These are phyloP conservation scores for Xylaria sp. DNA, from an alignment of 2,329 filamentous ascomycete genomes.

Conservation along the genomic window DNA sequence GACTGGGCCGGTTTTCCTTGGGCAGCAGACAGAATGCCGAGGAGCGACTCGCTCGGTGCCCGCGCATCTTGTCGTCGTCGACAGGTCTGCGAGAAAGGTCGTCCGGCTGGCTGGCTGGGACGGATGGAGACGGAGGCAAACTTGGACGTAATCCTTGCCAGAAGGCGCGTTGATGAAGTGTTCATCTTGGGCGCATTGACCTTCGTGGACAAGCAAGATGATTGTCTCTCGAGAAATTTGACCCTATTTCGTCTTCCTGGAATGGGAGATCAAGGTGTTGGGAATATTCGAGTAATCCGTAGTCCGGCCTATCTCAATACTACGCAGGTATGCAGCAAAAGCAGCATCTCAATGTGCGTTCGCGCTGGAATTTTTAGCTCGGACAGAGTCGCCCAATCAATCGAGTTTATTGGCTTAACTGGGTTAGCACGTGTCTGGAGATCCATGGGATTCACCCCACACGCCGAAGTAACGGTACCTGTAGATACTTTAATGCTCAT, in stretches of 20 bases:
- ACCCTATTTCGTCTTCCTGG: neutral
- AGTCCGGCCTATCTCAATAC: neutral
- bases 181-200: conserved; percentile 39
- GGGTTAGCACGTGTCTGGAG: neutral
- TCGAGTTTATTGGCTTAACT: neutral
- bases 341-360: neutral
- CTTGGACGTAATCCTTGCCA: conserved; percentile 38
- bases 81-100: conserved; percentile 39
- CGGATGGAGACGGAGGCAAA: conserved; percentile 21
- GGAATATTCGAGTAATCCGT: neutral
- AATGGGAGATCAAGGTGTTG: no score
- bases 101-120: conserved; percentile 24
- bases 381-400: neutral
- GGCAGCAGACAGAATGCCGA: neutral
- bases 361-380: conserved; percentile 9
- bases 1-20: neutral
- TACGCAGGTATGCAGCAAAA: neutral
- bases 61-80: conserved; percentile 23
- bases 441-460: neutral
- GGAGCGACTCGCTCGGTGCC: conserved; percentile 1
- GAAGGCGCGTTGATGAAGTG: conserved; percentile 39
- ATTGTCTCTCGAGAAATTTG: neutral
- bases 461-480: no score
- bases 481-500: no score
- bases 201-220: neutral